These are phyloP conservation scores for sorghum (Sorghum bicolor) DNA, from an alignment of 176 grass and related monocot species.

Conservation along the genomic window DNA sequence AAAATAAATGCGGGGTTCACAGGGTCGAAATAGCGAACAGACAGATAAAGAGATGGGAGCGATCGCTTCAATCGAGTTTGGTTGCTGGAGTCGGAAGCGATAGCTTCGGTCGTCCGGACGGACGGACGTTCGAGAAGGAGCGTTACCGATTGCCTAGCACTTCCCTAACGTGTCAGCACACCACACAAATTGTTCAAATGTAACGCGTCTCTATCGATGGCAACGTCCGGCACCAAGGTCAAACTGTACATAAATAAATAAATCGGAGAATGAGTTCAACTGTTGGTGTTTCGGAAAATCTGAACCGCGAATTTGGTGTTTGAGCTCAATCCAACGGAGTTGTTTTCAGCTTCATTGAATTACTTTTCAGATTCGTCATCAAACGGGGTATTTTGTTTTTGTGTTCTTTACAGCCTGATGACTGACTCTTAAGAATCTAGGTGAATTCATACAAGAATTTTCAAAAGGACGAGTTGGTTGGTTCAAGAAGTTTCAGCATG, in stretches of 20 bases:
- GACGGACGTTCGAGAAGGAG: too few species aligned
- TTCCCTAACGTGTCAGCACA: too few species aligned
- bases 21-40: too few species aligned
- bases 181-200: too few species aligned
- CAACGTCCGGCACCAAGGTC: background rate
- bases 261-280: background rate
- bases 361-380: too few species aligned
- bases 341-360: background rate
- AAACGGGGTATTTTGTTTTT: background rate
- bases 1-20: too few species aligned
- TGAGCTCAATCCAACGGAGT: background rate
- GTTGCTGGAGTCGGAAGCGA: too few species aligned
- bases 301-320: background rate
- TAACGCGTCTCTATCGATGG: background rate
- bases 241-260: background rate
- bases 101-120: too few species aligned
- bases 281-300: background rate
- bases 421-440: background rate
- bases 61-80: too few species aligned
- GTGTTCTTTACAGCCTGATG: background rate
- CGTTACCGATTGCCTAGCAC: too few species aligned
- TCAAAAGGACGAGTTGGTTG: background rate
- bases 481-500: slow-evolving; percentile 3
- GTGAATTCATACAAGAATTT: background rate
- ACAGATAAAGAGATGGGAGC: too few species aligned